These are phyloP conservation scores for Rhododendron henanense DNA, from an alignment of 148 eudicot genomes.

Conservation along the genomic window DNA sequence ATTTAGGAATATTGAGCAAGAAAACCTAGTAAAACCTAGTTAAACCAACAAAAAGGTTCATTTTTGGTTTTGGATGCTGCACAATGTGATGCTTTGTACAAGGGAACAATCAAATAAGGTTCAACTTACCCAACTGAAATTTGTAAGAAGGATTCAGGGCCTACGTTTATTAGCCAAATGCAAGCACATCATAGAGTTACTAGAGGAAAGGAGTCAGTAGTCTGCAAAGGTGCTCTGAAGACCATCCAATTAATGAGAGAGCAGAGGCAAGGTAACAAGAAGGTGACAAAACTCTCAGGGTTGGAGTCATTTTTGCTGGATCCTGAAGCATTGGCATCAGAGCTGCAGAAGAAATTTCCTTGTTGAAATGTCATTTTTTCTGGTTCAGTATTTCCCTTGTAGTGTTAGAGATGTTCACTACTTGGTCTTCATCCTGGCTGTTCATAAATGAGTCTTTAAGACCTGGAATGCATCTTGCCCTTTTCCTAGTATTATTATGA, in stretches of 20 bases:
- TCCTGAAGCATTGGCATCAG: slow-evolving; percentile 83
- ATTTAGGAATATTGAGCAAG: slow-evolving; percentile 75
- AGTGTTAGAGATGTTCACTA: no score
- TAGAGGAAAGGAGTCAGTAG: slow-evolving; percentile 74
- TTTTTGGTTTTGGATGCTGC: slow-evolving; percentile 63
- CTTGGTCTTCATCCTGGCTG: no score
- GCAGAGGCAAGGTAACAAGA: slow-evolving; percentile 92
- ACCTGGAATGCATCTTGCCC: no score
- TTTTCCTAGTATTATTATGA: background rate
- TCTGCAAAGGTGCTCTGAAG: slow-evolving; percentile 76
- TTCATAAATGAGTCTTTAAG: no score
- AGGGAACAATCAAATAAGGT: slow-evolving; percentile 89
- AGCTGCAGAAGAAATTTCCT: slow-evolving; percentile 92
- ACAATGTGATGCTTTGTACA: slow-evolving; percentile 87
- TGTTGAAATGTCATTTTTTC: slow-evolving; percentile 31
- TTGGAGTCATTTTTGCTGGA: slow-evolving; percentile 80
- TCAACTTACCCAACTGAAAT: slow-evolving; percentile 85
- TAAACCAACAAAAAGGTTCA: slow-evolving; percentile 59
- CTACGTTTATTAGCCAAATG: slow-evolving; percentile 62
- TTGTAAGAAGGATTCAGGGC: slow-evolving; percentile 80
- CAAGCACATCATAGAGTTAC: slow-evolving; percentile 66
- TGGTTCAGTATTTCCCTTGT: no score
- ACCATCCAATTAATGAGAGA: slow-evolving; percentile 82
- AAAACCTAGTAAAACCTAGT: slow-evolving; percentile 70
- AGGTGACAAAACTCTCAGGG: slow-evolving; percentile 88